Base-by-base conservation (phyloP, 257 asterid species). In the Solanum ossicruentum region DNA sequence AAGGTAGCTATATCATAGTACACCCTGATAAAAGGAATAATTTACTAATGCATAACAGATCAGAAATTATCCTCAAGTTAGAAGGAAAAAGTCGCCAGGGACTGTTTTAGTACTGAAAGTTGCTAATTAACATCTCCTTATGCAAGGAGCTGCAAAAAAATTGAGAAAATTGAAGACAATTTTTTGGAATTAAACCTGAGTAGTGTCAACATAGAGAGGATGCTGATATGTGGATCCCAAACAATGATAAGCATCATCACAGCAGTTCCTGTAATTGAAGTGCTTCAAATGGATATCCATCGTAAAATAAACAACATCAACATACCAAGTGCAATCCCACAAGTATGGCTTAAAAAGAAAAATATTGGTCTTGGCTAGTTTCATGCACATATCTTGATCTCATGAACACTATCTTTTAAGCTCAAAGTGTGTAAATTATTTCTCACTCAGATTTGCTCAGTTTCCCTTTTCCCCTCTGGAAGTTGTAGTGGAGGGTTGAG, bases 171-270 rank as follows among this genome's bases (percentile, higher is more conserved):
- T 2, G 23, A 77, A 21, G 82, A 0, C 60, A 66, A 16, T 83
- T 41, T 52, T 66, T 54, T 83, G 60, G 58, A 45, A 61, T 65
- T 75, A 70, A 61, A 97, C 99, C 99, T 94, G 91, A 97, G 96
- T 71, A 95, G 87, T 88, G 92, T 91, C 41, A 93, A 85, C 78
- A 91, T 93, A 81, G 99, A 92, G 47, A 96, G 91, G 87, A 95
- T 82, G 89, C 86, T 86, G 87, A 95, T 87, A 78, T 92, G 91
- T 87, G 95, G 95, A 82, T 94, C 88, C 99, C 99, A 97, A 85
- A 97, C 97, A 92, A 95, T 89, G 90, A 93, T 91, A 84, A 97
- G 99, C 88, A 97, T 91, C 95, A 97, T 94, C 12, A 92, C 93
- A 90, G 98, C 97, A 69, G 98, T 97, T 90, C 99, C 99, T 97